Evolutionary conservation across 331 rosid genomes (phyloP).

Genomic region (Cydonia oblonga): DNA sequence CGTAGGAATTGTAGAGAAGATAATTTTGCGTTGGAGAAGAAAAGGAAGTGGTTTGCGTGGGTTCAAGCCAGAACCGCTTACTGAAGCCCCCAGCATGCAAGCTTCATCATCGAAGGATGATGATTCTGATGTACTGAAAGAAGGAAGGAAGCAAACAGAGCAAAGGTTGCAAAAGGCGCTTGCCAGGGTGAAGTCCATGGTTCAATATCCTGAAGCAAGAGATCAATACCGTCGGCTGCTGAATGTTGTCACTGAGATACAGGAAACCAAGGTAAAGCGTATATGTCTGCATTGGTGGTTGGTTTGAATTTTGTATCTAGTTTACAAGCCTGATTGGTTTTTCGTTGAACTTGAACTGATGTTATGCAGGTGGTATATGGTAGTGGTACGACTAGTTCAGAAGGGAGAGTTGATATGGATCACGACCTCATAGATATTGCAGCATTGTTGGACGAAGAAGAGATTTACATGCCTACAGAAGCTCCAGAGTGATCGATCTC

Average conservation of each 20-base stretch:
- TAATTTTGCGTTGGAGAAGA: constrained; percentile 76
- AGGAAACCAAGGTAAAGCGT: constrained; percentile 52
- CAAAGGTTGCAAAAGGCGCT: constrained; percentile 76
- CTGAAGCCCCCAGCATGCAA: constrained; percentile 31
- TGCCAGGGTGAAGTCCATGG: constrained; percentile 88
- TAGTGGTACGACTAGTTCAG: constrained; percentile 10
- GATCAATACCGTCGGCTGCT: constrained; percentile 69
- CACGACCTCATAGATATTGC: constrained; percentile 39
- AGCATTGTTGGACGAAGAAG: constrained; percentile 52
- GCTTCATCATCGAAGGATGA: constrained; percentile 38
- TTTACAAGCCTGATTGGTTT: background rate
- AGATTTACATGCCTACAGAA: constrained; percentile 38
- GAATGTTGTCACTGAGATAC: constrained; percentile 52
- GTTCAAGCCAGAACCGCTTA: constrained; percentile 45
- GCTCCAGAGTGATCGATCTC: constrained; percentile 16
- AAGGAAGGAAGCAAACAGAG: constrained; percentile 81
- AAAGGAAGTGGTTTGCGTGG: constrained; percentile 88
- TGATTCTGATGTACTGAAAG: constrained; percentile 56
- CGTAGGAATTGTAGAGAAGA: constrained; percentile 71
- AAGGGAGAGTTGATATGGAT: constrained; percentile 27
- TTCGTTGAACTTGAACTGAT: background rate
- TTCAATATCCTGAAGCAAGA: constrained; percentile 82
- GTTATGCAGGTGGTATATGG: constrained; percentile 36
- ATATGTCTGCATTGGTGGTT: background rate
- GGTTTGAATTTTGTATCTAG: background rate